Evolutionary conservation across 192 early-diverging fungal species (phyloP).

Genomic region (Coemansia pectinata): DNA sequence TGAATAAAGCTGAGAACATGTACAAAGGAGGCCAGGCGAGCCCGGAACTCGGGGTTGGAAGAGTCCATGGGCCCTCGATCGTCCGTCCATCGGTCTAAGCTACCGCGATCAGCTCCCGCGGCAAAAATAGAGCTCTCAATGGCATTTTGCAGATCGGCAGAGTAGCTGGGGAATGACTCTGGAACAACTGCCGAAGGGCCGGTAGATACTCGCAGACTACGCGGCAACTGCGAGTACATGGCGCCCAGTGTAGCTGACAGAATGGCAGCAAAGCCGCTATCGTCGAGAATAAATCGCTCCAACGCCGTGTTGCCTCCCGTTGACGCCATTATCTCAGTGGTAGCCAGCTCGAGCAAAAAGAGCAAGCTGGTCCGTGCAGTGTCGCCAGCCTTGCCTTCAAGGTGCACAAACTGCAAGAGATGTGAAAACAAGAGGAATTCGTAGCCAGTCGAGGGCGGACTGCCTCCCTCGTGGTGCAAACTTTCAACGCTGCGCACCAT

Average conservation of each 20-base stretch:
- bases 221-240: slow-evolving; percentile 86
- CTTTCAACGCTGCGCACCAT: slow-evolving; percentile 58
- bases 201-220: slow-evolving; percentile 62
- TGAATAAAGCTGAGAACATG: slow-evolving; percentile 40
- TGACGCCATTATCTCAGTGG: slow-evolving; percentile 57
- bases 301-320: slow-evolving; percentile 61
- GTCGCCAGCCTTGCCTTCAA: slow-evolving; percentile 82
- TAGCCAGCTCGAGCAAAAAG: slow-evolving; percentile 81
- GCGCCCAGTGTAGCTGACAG: slow-evolving; percentile 84
- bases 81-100: slow-evolving; percentile 73
- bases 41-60: slow-evolving; percentile 59
- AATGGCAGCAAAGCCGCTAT: slow-evolving; percentile 79
- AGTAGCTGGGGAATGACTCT: slow-evolving; percentile 53
- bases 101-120: slow-evolving; percentile 67
- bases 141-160: slow-evolving; percentile 47
- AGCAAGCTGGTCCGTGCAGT: slow-evolving; percentile 82
- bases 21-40: slow-evolving; percentile 40
- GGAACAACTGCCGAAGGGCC: slow-evolving; percentile 43
- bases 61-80: slow-evolving; percentile 62
- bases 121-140: slow-evolving; percentile 62
- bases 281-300: slow-evolving; percentile 76
- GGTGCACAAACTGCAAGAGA: slow-evolving; percentile 85
- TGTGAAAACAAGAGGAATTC: slow-evolving; percentile 91
- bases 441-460: slow-evolving; percentile 43
- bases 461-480: slow-evolving; percentile 22